phyloP scores from a whole-genome alignment of 2,329 filamentous ascomycete species.

The Colletotrichum sp. region DNA sequence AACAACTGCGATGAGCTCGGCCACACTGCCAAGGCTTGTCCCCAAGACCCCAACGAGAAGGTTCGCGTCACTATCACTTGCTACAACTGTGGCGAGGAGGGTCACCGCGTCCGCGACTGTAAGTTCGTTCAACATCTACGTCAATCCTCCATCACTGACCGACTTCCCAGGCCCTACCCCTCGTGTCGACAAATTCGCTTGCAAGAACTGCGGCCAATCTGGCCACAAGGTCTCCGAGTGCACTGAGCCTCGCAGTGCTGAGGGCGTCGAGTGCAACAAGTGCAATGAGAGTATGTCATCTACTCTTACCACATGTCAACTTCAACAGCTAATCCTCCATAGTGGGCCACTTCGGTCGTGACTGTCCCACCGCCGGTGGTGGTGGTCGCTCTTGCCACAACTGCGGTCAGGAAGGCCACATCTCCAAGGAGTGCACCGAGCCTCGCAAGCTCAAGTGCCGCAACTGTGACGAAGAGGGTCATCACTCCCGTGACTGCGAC shows the following conservation, averaged over 20 bases:
- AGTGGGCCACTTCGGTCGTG: constrained; percentile 66
- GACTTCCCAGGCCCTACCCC: constrained; percentile 54
- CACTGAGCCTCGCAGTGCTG: constrained; percentile 64
- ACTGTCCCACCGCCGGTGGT: constrained; percentile 69
- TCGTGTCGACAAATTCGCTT: constrained; percentile 67
- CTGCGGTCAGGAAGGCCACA: constrained; percentile 67
- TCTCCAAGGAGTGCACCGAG: constrained; percentile 54
- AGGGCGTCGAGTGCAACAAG: constrained; percentile 68
- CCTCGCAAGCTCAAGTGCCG: constrained; percentile 59
- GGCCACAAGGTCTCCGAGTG: constrained; percentile 58
- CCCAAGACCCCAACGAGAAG: constrained; percentile 58
- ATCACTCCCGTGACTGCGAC: constrained; percentile 66
- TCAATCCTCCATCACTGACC: background rate
- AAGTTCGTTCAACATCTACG: constrained; percentile 27
- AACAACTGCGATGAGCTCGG: constrained; percentile 68
- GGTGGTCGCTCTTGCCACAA: constrained; percentile 61
- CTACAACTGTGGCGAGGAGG: constrained; percentile 66
- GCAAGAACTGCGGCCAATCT: constrained; percentile 68
- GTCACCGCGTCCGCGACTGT: constrained; percentile 75
- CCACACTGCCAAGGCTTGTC: constrained; percentile 65
- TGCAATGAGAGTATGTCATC: constrained; percentile 61
- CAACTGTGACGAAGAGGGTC: constrained; percentile 64
- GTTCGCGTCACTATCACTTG: constrained; percentile 58
- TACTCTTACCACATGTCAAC: background rate
- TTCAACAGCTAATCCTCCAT: background rate